phyloP scores from a whole-genome alignment of 768 basidiomycete genomes.

The Kwoniella dendrophila region DNA sequence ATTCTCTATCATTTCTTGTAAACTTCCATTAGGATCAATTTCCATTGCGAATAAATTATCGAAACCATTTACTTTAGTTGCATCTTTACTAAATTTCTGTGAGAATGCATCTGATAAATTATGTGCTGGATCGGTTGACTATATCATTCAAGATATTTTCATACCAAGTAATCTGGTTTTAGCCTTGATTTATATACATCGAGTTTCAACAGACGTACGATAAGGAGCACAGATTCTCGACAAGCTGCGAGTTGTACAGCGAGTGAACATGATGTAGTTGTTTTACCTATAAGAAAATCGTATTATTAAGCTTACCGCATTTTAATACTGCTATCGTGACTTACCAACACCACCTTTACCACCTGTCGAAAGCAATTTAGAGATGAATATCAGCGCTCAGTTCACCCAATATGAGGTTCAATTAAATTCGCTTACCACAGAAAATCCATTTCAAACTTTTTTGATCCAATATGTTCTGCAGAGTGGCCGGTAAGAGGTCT shows the following conservation, averaged over 20 bases:
- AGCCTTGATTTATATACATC: not conserved
- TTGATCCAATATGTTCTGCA: slow-evolving; percentile 95
- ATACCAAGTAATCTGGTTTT: too few relatives aligned
- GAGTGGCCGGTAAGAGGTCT: slow-evolving; percentile 70
- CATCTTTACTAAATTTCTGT: slow-evolving; percentile 99
- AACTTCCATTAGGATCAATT: slow-evolving; percentile 95
- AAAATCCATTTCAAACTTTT: slow-evolving; percentile 95
- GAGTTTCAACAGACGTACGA: slow-evolving; percentile 64
- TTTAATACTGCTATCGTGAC: slow-evolving; percentile 47
- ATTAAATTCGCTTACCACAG: slow-evolving; percentile 68
- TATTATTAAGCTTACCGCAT: not conserved
- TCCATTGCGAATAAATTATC: slow-evolving; percentile 98
- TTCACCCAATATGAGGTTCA: not conserved
- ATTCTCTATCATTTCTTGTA: slow-evolving; percentile 98
- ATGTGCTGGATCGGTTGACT: slow-evolving; percentile 99
- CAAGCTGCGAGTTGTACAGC: slow-evolving; percentile 91
- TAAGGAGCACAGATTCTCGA: slow-evolving; percentile 93
- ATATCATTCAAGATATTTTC: not conserved
- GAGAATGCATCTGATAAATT: slow-evolving; percentile 96
- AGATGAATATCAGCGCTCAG: not conserved
- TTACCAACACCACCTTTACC: slow-evolving; percentile 97
- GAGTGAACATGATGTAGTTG: slow-evolving; percentile 93
- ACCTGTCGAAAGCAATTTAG: slow-evolving; percentile 61
- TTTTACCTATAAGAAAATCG: slow-evolving; percentile 70
- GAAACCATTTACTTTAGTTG: slow-evolving; percentile 95